Conservation (phyloP, 2,329 filamentous ascomycete genomes). For the Botrytis tulipae region DNA sequence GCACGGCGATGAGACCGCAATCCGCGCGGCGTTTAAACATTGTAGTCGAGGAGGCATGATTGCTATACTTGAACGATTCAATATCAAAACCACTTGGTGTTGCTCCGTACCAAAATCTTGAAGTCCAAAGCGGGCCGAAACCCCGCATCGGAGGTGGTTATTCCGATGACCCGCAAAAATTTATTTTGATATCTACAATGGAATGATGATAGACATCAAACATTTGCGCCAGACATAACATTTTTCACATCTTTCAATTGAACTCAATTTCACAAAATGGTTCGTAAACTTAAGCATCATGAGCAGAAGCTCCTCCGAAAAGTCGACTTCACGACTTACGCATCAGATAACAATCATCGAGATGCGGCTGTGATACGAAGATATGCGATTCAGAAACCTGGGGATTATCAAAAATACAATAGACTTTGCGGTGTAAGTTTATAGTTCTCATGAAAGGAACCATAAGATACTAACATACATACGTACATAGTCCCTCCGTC, state of each 20-base stretch:
- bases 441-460: neutral
- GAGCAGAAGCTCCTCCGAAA: conserved; percentile 91
- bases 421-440: conserved; percentile 63
- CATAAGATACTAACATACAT: conserved; percentile 24
- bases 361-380: conserved; percentile 76
- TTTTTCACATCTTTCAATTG: neutral
- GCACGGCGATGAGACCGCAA: conserved; percentile 20
- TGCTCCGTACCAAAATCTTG: conserved; percentile 12
- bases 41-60: conserved; percentile 36
- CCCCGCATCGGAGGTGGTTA: conserved; percentile 7
- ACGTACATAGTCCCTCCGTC: conserved; percentile 67
- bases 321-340: conserved; percentile 94
- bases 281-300: conserved; percentile 93
- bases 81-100: conserved; percentile 17
- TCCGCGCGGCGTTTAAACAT: conserved; percentile 33
- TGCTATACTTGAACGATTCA: neutral
- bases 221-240: conserved; percentile 6
- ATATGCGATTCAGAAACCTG: conserved; percentile 87
- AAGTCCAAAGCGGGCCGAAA: neutral
- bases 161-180: conserved; percentile 13
- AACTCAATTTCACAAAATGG: conserved; percentile 58
- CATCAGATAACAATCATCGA: conserved; percentile 82
- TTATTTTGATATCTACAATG: neutral
- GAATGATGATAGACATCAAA: neutral
- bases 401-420: conserved; percentile 74